Base-by-base conservation (phyloP, 2,329 filamentous ascomycete species). In the Emergomyces pasteurianus region DNA sequence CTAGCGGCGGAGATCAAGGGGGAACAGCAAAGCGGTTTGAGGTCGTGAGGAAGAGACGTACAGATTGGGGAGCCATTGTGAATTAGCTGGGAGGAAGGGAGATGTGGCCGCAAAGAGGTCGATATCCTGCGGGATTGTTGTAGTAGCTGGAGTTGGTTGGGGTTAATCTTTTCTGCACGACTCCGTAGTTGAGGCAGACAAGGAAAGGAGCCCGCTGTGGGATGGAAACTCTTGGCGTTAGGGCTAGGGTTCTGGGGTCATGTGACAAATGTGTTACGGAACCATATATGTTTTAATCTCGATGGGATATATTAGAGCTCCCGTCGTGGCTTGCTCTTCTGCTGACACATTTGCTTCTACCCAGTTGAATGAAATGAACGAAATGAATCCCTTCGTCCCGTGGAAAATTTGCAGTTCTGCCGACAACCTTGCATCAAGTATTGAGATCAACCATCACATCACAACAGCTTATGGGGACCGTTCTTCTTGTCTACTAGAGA, bases 21-120 rank as follows among this genome's bases (percentile, higher is more conserved):
- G 86, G 84, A 89, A 89, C 90, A 96, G 91, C 91, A 96, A 95
- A 96, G 91, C 91, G 80, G 78, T 88, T 83, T 80, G 77, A 57
- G 34, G 50, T 78, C 75, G 64, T 58, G 65, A 63, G 63, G 70
- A 67, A 71, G 70, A 71, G 69, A 95, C 91, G 81, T 96, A 96
- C 92, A 81, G 87, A 83, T 80, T 82, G 82, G 79, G 87, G 84
- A 86, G 87, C 88, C 90, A 96, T 96, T 89, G 79, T 82, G 79
- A 77, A 71, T 78, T 74, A 72, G 74, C 68, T 64, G 62, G 63
- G 59, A 40, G 52, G 54, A 21, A 38, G 36, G 26, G 59, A 65
- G 66, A 63, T 63, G 64, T 16, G 71, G 78, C 79, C 87, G 87
- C 87, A 91, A 90, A 91, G 87, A 91, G 77, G 81, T 94, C 79